A percentile compares a stretch with the other conserved stretches of the same genome.
Evolutionary conservation across 768 basidiomycete genomes (phyloP).

Genomic region (Ramaria rubella): DNA sequence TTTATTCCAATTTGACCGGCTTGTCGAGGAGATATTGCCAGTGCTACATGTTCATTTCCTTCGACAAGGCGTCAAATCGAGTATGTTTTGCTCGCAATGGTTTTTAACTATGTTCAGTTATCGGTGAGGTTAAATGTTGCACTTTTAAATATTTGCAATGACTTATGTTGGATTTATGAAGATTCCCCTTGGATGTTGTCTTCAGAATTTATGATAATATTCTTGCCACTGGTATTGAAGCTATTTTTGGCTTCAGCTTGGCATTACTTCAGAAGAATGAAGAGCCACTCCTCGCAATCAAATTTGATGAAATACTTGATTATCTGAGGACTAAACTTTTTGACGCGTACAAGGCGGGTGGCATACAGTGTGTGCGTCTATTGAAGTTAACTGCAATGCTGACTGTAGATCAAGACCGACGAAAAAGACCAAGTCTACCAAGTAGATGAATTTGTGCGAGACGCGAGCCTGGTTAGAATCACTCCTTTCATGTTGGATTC

Average conservation of each 20-base stretch:
- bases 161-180: slow-evolving; percentile 28
- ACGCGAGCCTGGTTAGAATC: slow-evolving; percentile 78
- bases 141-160: background rate
- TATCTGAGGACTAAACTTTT: slow-evolving; percentile 80
- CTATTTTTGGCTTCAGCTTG: slow-evolving; percentile 92
- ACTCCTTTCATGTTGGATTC: slow-evolving; percentile 95
- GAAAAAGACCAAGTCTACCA: slow-evolving; percentile 41
- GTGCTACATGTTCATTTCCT: slow-evolving; percentile 90
- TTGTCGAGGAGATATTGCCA: slow-evolving; percentile 88
- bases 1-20: slow-evolving; percentile 84
- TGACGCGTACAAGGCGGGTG: slow-evolving; percentile 65
- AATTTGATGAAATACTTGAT: slow-evolving; percentile 85
- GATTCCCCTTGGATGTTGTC: slow-evolving; percentile 91
- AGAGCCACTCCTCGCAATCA: slow-evolving; percentile 63
- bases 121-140: slow-evolving; percentile 42
- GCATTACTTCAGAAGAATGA: slow-evolving; percentile 86
- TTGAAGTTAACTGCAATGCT: background rate
- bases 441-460: slow-evolving; percentile 79
- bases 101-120: slow-evolving; percentile 97
- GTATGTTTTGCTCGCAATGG: slow-evolving; percentile 99
- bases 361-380: background rate
- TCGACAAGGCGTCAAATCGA: slow-evolving; percentile 91
- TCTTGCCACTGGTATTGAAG: slow-evolving; percentile 94
- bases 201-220: slow-evolving; percentile 96
- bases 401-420: slow-evolving; percentile 12